A percentile compares a stretch with the other conserved stretches of the same genome.
Evolutionary conservation across 768 basidiomycete species (phyloP).

Genomic region (Hygrocybe coccinea): DNA sequence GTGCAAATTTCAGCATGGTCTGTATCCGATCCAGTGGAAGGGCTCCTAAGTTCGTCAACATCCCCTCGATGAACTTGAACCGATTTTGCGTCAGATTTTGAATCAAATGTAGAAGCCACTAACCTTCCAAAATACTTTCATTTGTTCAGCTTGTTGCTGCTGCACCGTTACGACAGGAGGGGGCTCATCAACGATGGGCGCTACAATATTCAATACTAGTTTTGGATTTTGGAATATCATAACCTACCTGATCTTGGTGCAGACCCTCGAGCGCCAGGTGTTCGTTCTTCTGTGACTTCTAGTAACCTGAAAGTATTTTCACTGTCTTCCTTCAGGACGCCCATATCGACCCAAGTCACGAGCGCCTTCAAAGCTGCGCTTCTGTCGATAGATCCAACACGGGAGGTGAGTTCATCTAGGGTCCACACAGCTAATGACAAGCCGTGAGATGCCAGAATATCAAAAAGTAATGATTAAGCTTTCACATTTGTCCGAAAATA

Average conservation of each 20-base stretch:
- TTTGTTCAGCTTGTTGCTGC: slow-evolving; percentile 79
- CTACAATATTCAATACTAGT: slow-evolving; percentile 10
- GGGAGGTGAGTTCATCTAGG: slow-evolving; percentile 58
- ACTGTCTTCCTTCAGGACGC: slow-evolving; percentile 67
- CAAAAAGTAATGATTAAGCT: slow-evolving; percentile 1
- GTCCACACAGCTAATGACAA: slow-evolving; percentile 57
- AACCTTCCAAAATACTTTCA: slow-evolving; percentile 87
- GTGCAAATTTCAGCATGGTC: slow-evolving; percentile 78
- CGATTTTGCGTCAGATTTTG: background rate
- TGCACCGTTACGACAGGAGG: slow-evolving; percentile 52
- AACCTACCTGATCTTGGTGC: slow-evolving; percentile 23
- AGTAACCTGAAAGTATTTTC: slow-evolving; percentile 61
- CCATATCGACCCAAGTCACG: slow-evolving; percentile 77
- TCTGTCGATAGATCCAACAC: slow-evolving; percentile 62
- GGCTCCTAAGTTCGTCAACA: slow-evolving; percentile 81
- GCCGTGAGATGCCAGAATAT: slow-evolving; percentile 1
- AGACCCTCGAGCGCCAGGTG: slow-evolving; percentile 18
- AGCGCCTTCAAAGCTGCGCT: slow-evolving; percentile 67
- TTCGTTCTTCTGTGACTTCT: slow-evolving; percentile 53
- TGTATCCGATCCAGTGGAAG: slow-evolving; percentile 82
- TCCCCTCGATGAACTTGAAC: slow-evolving; percentile 77
- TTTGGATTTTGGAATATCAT: background rate
- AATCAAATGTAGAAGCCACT: slow-evolving; percentile 12
- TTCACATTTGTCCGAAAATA: slow-evolving; percentile 69
- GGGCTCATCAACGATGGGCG: slow-evolving; percentile 35